A percentile compares a stretch with the other conserved stretches of the same genome.
These are phyloP conservation scores for Cocos nucifera DNA, from an alignment of 176 grass and related monocot species.

Conservation along the genomic window DNA sequence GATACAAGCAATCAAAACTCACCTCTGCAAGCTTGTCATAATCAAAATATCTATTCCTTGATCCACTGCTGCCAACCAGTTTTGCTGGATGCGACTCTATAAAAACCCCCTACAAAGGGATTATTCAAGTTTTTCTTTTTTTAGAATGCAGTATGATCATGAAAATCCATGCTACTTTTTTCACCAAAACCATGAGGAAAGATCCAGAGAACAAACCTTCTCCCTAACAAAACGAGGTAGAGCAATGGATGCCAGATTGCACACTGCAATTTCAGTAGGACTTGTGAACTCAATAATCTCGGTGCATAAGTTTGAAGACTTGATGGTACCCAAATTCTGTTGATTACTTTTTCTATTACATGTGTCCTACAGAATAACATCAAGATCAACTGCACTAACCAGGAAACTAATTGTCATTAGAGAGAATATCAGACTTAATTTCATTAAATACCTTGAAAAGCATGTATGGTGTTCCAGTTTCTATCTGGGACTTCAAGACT, in stretches of 20 bases:
- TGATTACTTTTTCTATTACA: constrained; percentile 99
- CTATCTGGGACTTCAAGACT: constrained; percentile 94
- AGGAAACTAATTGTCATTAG: background rate
- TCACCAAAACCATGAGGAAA: background rate
- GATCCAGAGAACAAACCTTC: constrained; percentile 47
- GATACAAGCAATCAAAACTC: constrained; percentile 13
- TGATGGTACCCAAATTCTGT: constrained; percentile 95
- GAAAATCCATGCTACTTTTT: background rate
- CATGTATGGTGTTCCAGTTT: constrained; percentile 99
- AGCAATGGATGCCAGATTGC: constrained; percentile 95
- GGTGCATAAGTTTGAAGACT: constrained; percentile 98
- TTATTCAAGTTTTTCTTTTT: too few species aligned
- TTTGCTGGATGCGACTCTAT: constrained; percentile 92
- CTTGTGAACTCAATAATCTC: constrained; percentile 95
- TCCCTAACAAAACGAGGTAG: constrained; percentile 90
- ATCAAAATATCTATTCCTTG: constrained; percentile 88
- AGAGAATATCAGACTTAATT: background rate
- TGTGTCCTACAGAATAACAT: constrained; percentile 52
- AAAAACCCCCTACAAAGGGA: constrained; percentile 53
- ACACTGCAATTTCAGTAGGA: constrained; percentile 87
- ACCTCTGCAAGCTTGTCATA: constrained; percentile 96
- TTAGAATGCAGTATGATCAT: background rate
- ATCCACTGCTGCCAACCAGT: constrained; percentile 72
- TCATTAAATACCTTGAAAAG: constrained; percentile 70
- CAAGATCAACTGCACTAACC: constrained; percentile 5